Evolutionary conservation across 23 red algal species (phyloP), one percentile per base, ranked within the genome.

Genomic region (Gracilariopsis chorda): DNA sequence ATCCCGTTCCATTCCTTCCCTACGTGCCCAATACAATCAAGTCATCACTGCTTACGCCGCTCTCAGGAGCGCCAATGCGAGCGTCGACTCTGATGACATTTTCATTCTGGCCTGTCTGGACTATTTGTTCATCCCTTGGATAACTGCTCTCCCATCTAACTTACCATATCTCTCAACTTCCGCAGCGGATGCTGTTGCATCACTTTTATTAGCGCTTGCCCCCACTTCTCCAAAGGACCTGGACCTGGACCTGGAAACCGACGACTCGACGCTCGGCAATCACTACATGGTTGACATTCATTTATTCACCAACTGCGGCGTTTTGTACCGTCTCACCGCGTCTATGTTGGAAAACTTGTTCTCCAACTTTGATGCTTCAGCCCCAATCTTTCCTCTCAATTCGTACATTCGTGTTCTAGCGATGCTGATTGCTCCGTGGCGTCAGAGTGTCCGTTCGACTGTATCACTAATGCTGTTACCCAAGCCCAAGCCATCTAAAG

Each of bases 11-110:
- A 36, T 88, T 33, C 84, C 84, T 6, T 88, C 84, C 13, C 74
- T 44, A 45, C 84, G 84, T 45, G 84, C 84, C 23, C 64, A 70
- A 11, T 88, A 88, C 28, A 88, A 88, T 77, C 84, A 88, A 39
- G 33, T 74, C 6, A 44, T 88, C n/a, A 48, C 62, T 39, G 63
- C 64, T n/a, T 77, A 88, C 45, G 84, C 69, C 19, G 63, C 67
- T 30, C 56, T 48, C 8, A 28, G 47, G 10, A 36, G 44, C 46
- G 19, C 63, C 28, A 34, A 33, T 1, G 45, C 64, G 1, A 4
- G 20, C 23, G n/a, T 64, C 33, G 51, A 74, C 49, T 33, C 11
- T 6, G 27, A 74, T 21, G 48, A 44, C 69, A 56, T 88, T 47
- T 76, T 88, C 35, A 74, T 88, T 74, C 63, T 67, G 48, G 64